phyloP scores from a whole-genome alignment of 805 yeast genomes.

The Saccharomycopsis fermentans region DNA sequence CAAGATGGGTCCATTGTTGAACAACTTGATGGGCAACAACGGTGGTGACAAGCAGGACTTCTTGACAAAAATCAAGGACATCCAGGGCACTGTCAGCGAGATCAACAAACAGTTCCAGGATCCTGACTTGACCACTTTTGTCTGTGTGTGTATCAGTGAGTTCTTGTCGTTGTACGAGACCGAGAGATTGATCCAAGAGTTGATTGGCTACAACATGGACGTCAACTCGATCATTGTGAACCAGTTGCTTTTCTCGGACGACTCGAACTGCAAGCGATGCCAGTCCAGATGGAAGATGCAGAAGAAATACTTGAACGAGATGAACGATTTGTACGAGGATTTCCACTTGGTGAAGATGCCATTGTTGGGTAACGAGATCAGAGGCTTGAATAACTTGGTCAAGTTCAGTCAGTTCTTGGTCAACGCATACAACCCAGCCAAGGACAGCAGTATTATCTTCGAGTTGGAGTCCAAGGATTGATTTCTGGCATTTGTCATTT shows the following conservation, averaged over 20 bases:
- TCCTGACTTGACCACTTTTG: slow-evolving; percentile 90
- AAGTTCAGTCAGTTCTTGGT: slow-evolving; percentile 75
- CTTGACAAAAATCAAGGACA: slow-evolving; percentile 66
- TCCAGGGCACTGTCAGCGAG: slow-evolving; percentile 71
- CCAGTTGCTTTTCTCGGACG: slow-evolving; percentile 83
- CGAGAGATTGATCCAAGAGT: slow-evolving; percentile 94
- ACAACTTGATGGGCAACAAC: slow-evolving; percentile 58
- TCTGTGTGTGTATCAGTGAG: slow-evolving; percentile 96
- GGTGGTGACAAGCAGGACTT: slow-evolving; percentile 51
- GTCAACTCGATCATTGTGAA: slow-evolving; percentile 94
- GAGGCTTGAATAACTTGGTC: slow-evolving; percentile 81
- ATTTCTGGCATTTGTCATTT: no score
- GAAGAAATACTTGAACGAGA: slow-evolving; percentile 86
- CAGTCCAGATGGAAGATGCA: slow-evolving; percentile 93
- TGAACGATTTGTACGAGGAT: slow-evolving; percentile 93
- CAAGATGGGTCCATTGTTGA: slow-evolving; percentile 84
- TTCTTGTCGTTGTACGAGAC: slow-evolving; percentile 93
- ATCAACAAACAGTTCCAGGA: slow-evolving; percentile 92
- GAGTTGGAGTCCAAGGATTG: slow-evolving; percentile 24
- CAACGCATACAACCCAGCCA: slow-evolving; percentile 63
- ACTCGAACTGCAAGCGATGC: slow-evolving; percentile 77
- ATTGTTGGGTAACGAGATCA: slow-evolving; percentile 83
- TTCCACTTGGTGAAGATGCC: slow-evolving; percentile 96
- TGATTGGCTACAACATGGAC: slow-evolving; percentile 90
- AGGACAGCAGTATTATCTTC: slow-evolving; percentile 32